A percentile compares a stretch with the other conserved stretches of the same genome.
Evolutionary conservation across 1,139 yeast genomes (phyloP).

Genomic region (Barnettozyma hawaiiensis): DNA sequence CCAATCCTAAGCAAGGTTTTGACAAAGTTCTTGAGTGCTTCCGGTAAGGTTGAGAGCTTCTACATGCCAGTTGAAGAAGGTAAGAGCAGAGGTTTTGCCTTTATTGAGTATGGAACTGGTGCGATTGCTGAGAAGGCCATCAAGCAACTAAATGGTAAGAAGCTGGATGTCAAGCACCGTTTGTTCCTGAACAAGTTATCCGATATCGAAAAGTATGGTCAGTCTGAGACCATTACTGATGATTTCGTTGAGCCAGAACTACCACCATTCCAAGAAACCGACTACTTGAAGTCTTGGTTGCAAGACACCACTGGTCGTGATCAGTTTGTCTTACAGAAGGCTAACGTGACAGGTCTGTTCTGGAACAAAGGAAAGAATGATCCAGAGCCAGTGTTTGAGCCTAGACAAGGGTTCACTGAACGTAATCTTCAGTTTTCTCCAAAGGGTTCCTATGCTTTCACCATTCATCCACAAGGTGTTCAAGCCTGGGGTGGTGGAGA

Average conservation of each 20-base stretch:
- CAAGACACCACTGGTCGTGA: constrained; percentile 88
- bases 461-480: constrained; percentile 92
- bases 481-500: constrained; percentile 94
- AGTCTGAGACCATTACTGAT: constrained; percentile 56
- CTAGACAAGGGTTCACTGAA: constrained; percentile 81
- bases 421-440: constrained; percentile 90
- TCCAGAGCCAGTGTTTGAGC: constrained; percentile 74
- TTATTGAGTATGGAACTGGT: constrained; percentile 71
- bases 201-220: constrained; percentile 80
- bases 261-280: constrained; percentile 67
- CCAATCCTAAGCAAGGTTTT: constrained; percentile 82
- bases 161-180: constrained; percentile 90
- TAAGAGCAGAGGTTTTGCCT: constrained; percentile 80
- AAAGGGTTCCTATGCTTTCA: constrained; percentile 81
- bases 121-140: constrained; percentile 76
- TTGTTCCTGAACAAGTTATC: constrained; percentile 75
- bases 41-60: constrained; percentile 46
- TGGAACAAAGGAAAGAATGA: constrained; percentile 80
- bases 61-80: constrained; percentile 80
- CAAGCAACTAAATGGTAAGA: constrained; percentile 77
- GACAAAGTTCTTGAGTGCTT: constrained; percentile 69
- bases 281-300: constrained; percentile 86
- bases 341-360: constrained; percentile 75
- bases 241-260: constrained; percentile 67
- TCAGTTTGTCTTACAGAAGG: constrained; percentile 76